Evolutionary conservation across 345 rosid species (phyloP), one percentile per base, ranked within the genome.

Genomic region (Populus tremula): DNA sequence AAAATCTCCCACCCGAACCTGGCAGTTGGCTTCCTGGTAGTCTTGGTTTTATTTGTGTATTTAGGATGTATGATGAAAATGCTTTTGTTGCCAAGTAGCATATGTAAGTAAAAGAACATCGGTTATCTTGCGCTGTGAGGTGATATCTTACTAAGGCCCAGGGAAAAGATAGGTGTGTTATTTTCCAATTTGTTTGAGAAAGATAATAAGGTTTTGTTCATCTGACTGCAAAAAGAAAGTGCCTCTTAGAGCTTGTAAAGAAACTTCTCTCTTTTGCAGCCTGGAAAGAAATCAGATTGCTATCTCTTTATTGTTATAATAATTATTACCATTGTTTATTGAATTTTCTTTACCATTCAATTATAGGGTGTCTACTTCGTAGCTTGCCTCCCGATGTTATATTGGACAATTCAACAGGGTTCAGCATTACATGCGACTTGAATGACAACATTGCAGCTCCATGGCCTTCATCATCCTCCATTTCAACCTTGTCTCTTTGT

Each of bases 371-470:
- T 87, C 90, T 96, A 45, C 94, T 93, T 7, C 88, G 94, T 72
- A 96, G 98, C 89, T 90, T 77, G 83, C 97, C 97, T 31, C 84
- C 94, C 50, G 94, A 93, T 87, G 85, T 93, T 82, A 80, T 89
- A 72, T 84, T 91, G 80, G 99, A 96, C 86, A 96, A 92, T 81
- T 75, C 87, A 47, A 90, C 98, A 31, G 99, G 98, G 66, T 90
- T 85, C 87, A 91, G 97, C 79, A 91, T 96, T 86, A 90, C 94
- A n/a, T 96, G 98, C 71, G 99, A 96, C 86, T 83, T 96, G 85
- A 89, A 91, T 49, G 99, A 96, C 84, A 96, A 96, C 83, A 93
- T 92, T 69, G 97, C 85, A 23, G 99, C 99, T 59, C 99, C 99
- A 49, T 96, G 99, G 99, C 99, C 99, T 70, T 84, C 89, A 63